Conservation (phyloP, 352 stramenopile genomes). For the Globisporangium splendens region DNA sequence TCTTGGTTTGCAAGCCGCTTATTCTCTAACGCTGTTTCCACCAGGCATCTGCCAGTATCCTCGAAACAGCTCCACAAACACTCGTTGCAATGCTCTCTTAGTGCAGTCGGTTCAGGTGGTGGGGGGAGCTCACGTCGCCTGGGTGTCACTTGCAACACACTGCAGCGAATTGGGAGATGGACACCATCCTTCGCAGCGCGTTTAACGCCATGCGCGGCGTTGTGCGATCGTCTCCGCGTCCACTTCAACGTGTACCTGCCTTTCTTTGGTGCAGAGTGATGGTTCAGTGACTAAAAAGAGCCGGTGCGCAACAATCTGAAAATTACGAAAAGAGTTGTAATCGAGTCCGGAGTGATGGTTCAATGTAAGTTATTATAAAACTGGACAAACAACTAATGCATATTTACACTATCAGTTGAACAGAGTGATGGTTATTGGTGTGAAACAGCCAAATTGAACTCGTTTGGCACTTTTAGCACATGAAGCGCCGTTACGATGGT, state of each 20-base stretch:
- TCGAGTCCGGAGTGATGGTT: constrained; percentile 2
- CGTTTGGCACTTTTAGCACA: too few relatives aligned
- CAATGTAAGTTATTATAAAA: neutral
- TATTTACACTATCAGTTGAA: neutral
- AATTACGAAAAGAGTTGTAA: neutral
- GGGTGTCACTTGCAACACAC: neutral
- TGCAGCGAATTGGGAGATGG: neutral
- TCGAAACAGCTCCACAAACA: too few relatives aligned
- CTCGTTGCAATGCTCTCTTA: too few relatives aligned
- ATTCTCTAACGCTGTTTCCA: neutral
- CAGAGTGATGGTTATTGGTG: neutral
- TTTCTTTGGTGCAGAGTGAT: constrained; percentile 3
- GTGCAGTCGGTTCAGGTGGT: too few relatives aligned
- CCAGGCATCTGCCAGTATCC: too few relatives aligned
- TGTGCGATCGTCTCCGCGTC: neutral
- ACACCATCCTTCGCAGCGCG: neutral
- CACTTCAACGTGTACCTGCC: neutral
- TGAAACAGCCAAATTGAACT: neutral
- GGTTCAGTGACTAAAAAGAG: constrained; percentile 5
- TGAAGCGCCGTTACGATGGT: too few relatives aligned
- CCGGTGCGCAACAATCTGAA: neutral
- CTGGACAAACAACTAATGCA: neutral
- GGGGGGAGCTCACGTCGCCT: too few relatives aligned
- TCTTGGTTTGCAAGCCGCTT: neutral
- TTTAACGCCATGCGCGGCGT: too few relatives aligned